Conservation (phyloP, 257 asterid genomes). For the Cruciata laevipes region DNA sequence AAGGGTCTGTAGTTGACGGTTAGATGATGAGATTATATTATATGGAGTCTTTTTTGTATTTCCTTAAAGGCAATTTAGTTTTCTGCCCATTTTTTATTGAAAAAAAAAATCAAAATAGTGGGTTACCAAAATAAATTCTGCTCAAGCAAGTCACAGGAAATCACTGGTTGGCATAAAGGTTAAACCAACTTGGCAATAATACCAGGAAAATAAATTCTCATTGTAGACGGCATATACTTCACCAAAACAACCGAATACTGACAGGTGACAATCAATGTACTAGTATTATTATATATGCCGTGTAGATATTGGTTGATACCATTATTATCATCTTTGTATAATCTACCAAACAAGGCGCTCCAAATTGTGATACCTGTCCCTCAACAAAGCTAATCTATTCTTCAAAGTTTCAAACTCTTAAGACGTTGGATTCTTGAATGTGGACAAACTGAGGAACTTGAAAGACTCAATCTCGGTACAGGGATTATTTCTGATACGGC, state of each 20-base stretch:
- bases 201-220: neutral
- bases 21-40: no score
- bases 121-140: neutral
- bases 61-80: no score
- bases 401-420: neutral
- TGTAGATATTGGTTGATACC: neutral
- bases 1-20: no score
- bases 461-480: neutral
- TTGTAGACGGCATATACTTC: neutral
- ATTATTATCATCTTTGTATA: neutral
- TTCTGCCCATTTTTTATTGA: no score
- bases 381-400: neutral
- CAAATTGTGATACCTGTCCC: neutral
- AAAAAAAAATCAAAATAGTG: neutral
- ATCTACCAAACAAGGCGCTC: constrained; percentile 1
- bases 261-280: neutral
- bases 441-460: neutral
- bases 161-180: neutral
- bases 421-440: neutral
- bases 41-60: no score
- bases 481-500: neutral
- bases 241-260: neutral
- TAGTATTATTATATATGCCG: neutral
- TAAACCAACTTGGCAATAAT: neutral
- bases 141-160: neutral